Base-by-base conservation (phyloP, 768 basidiomycete genomes). In the Rhodosporidiobolus odoratus region DNA sequence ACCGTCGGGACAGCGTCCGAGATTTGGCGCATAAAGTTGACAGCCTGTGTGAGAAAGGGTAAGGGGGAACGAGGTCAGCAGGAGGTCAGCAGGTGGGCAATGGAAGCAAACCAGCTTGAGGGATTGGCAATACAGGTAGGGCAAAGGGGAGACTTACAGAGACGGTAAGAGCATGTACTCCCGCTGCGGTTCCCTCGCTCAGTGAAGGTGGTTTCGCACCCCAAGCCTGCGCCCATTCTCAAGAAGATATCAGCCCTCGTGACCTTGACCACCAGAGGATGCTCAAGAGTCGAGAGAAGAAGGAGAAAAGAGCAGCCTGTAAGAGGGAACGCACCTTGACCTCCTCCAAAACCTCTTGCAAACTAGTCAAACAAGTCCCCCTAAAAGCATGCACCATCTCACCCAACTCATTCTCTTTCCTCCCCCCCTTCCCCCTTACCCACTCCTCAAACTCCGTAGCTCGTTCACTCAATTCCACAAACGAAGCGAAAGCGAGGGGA, bases 321-420 rank as follows among this genome's bases (percentile, higher is more conserved):
- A n/a, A n/a, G n/a, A n/a, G n/a, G n/a, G n/a, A n/a, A 48, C 70
- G 30, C 66, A 75, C 74, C 68, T 71, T 75, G 25, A 68, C 66
- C n/a, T 77, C 76, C 60, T 77, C 77, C 27, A 77, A 38, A 47
- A 76, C 71, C 15, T 69, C 77, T 15, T 74, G 74, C 52, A 77
- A 45, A 41, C 66, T 71, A 40, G 69, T 64, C 63, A 77, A 58
- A 58, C 77, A 77, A 32, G 62, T 73, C 37, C 72, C 77, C 34
- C 72, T 59, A 62, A 76, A 76, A 30, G 72, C 68, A 45, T 77
- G 77, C 47, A 62, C 41, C 62, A 74, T 34, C 12, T 76, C 74
- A 40, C 72, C 72, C 2, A 74, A 27, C 58, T 77, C 77, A 62
- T 77, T 76, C 65, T 76, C 77, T 61, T 77, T 75, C 60, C 75